These are phyloP conservation scores for Leccinum rimulosum DNA, from an alignment of 768 basidiomycete species.

Conservation along the genomic window DNA sequence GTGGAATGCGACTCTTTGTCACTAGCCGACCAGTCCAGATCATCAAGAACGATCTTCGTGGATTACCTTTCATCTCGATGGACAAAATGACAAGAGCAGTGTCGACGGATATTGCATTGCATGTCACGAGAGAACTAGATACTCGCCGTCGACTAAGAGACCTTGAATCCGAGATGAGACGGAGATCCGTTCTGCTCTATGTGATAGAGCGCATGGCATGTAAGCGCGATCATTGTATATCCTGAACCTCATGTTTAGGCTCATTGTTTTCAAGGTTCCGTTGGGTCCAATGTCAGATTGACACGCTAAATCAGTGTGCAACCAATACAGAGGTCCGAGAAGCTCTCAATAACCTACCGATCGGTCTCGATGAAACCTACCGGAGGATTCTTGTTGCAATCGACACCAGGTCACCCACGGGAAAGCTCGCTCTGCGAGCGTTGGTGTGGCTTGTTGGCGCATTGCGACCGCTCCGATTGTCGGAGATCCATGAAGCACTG, in stretches of 20 bases:
- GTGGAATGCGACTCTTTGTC: slow-evolving; percentile 11
- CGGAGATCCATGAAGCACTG: slow-evolving; percentile 14
- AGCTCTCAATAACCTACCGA: slow-evolving; percentile 15
- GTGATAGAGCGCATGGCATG: slow-evolving; percentile 20
- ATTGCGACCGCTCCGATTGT: slow-evolving; percentile 12
- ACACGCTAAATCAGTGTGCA: slow-evolving; percentile 12
- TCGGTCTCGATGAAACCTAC: slow-evolving; percentile 22
- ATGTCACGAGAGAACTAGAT: slow-evolving; percentile 13
- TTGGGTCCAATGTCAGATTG: slow-evolving; percentile 23
- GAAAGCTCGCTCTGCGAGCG: slow-evolving; percentile 6
- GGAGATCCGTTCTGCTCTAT: slow-evolving; percentile 7
- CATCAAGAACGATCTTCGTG: slow-evolving; percentile 6
- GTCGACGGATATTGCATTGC: slow-evolving; percentile 12
- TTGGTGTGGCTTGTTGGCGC: slow-evolving; percentile 20
- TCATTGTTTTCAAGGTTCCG: slow-evolving; percentile 17
- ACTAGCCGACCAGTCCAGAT: slow-evolving; percentile 16
- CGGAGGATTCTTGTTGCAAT: slow-evolving; percentile 18
- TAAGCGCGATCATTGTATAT: slow-evolving; percentile 1
- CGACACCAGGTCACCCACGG: not conserved
- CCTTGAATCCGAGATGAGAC: slow-evolving; percentile 2
- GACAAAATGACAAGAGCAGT: slow-evolving; percentile 1
- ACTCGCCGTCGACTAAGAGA: slow-evolving; percentile 8
- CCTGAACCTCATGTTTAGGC: not conserved
- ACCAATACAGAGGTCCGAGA: slow-evolving; percentile 7
- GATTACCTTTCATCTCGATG: slow-evolving; percentile 10